These are phyloP conservation scores for Coccomyxa subellipsoidea DNA, from an alignment of 163 green algal species.

Conservation along the genomic window DNA sequence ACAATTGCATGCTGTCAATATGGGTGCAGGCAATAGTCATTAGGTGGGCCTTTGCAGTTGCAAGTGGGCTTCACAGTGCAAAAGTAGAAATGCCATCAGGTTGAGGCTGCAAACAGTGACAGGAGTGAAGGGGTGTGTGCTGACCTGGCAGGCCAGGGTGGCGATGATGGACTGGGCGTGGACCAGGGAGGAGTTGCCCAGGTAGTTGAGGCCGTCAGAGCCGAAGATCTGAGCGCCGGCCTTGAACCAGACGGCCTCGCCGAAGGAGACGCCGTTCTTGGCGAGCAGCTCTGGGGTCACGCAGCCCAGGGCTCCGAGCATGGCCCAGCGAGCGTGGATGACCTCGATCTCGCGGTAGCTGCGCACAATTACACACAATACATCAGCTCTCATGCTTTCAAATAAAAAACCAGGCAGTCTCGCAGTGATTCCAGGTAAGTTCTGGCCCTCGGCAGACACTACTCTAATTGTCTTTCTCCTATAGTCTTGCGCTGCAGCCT, in stretches of 20 bases:
- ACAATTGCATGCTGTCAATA: too few relatives aligned
- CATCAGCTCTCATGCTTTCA: too few relatives aligned
- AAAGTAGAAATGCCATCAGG: neutral
- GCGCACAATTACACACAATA: neutral
- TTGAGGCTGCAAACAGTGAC: neutral
- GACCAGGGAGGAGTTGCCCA: constrained; percentile 79
- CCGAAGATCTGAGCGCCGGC: constrained; percentile 83
- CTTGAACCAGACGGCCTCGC: constrained; percentile 79
- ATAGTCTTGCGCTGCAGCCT: too few relatives aligned
- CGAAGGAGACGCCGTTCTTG: constrained; percentile 41
- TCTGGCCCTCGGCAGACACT: too few relatives aligned
- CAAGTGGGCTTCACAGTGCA: neutral
- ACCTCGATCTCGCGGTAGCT: constrained; percentile 49
- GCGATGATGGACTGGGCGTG: constrained; percentile 83
- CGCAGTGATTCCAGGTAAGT: too few relatives aligned
- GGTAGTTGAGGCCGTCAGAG: constrained; percentile 82
- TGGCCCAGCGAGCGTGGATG: constrained; percentile 64
- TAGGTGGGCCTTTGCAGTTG: neutral
- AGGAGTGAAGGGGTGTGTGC: neutral
- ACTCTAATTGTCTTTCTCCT: too few relatives aligned
- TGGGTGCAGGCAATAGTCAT: too few relatives aligned
- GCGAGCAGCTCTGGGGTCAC: constrained; percentile 55
- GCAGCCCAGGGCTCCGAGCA: constrained; percentile 65
- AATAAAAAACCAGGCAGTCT: too few relatives aligned
- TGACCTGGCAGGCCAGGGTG: constrained; percentile 64